These are phyloP conservation scores for Phytophthora syringae DNA, from an alignment of 352 stramenopile species.

Conservation along the genomic window DNA sequence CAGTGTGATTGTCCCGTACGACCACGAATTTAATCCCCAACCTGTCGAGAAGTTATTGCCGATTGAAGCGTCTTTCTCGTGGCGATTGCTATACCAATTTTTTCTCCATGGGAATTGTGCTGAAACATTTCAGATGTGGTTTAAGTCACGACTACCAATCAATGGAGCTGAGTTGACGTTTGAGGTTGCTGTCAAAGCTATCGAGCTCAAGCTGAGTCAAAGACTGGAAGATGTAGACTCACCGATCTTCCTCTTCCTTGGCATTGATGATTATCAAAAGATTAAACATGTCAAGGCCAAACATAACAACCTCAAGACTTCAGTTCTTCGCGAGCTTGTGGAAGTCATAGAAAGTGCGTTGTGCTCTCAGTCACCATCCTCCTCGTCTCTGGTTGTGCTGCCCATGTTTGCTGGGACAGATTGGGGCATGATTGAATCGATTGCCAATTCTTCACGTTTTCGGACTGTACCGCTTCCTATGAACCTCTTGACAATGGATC, in stretches of 20 bases:
- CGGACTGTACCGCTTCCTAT: not conserved
- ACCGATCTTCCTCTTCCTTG: conserved; percentile 32
- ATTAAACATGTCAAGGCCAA: conserved; percentile 14
- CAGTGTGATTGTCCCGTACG: conserved; percentile 30
- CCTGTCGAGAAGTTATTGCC: conserved; percentile 26
- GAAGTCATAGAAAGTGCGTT: not conserved
- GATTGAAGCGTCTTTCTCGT: conserved; percentile 38
- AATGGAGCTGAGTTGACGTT: not conserved
- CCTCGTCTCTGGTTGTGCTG: not conserved
- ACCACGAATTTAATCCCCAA: conserved; percentile 16
- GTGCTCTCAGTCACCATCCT: not conserved
- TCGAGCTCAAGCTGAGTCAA: conserved; percentile 1
- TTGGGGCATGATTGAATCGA: not conserved
- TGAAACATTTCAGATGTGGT: not conserved
- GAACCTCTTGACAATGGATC: conserved; percentile 2
- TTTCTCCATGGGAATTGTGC: conserved; percentile 33
- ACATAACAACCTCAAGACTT: not conserved
- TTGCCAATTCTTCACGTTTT: not conserved
- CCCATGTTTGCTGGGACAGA: not conserved
- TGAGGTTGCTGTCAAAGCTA: not conserved
- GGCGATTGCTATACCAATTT: conserved; percentile 30
- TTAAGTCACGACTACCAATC: not conserved
- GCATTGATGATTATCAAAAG: conserved; percentile 35
- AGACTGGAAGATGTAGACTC: not conserved
- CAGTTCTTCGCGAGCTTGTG: not conserved